Base-by-base conservation (phyloP, 164 flowering plant genomes). In the Umbellularia californica region DNA sequence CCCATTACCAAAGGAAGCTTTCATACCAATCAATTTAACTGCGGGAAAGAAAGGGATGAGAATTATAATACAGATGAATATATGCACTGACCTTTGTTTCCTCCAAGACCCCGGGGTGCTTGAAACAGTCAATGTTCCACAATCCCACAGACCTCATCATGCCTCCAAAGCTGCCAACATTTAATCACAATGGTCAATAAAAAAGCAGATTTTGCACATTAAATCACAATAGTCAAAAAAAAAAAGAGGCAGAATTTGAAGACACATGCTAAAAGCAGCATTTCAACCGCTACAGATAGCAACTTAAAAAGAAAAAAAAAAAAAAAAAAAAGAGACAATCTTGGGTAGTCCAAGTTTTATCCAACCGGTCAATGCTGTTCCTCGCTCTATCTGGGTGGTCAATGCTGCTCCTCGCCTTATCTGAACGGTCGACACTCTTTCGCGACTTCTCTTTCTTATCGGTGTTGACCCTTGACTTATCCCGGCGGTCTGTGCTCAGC, bases 91-190 rank as follows among this genome's bases (percentile, higher is more conserved):
- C 79, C 79, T 81, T 52, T 15, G 4, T 74, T 58, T 65, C 41
- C 50, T 50, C 62, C 71, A 50, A 76, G 66, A 69, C 81, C 14
- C 60, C 75, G 12, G 81, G 22, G 30, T 85, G 92, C 85, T 79
- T 88, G 87, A 91, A 90, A 86, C 97, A 93, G 83, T 84, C 91
- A n/a, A 90, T 90, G 81, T 90, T 89, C 90, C 93, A 89, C 52
- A 90, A 78, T 66, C 88, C 83, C 3, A 92, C 95, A 6, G 97
- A 88, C 77, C 92, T 86, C 81, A 93, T 83, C 91, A 91, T 89
- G 23, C 78, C 85, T 55, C 75, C 75, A 50, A 73, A 73, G 52
- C 97, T 93, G 97, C 89, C 82, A 52, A 82, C 62, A 84, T 58
- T 22, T 14, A 28, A 71, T 76, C 58, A 33, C 75, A 85, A 82